A percentile compares a stretch with the other conserved stretches of the same genome.
Evolutionary conservation across 2,329 filamentous ascomycete species (phyloP).

Genomic region (Pseudophaeomoniella oleicola): DNA sequence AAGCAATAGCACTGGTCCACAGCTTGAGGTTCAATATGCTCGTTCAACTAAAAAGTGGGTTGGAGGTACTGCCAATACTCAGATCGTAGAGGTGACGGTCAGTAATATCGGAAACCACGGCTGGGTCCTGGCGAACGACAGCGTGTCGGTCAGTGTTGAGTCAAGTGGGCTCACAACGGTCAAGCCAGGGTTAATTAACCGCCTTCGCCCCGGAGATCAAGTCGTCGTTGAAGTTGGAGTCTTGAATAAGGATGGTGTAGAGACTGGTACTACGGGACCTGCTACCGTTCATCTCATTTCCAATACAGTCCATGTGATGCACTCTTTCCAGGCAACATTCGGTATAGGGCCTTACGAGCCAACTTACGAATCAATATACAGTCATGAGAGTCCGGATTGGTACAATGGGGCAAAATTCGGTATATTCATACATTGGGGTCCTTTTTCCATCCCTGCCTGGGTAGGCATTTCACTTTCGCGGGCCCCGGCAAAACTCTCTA

Average conservation of each 20-base stretch:
- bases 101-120: slow-evolving; percentile 20
- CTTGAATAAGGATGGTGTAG: slow-evolving; percentile 15
- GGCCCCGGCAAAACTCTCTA: too few species aligned
- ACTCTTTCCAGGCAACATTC: slow-evolving; percentile 21
- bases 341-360: slow-evolving; percentile 18
- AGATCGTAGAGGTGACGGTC: slow-evolving; percentile 22
- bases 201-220: slow-evolving; percentile 25
- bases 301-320: slow-evolving; percentile 11
- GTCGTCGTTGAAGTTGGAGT: slow-evolving; percentile 22
- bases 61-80: slow-evolving; percentile 22
- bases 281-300: slow-evolving; percentile 17
- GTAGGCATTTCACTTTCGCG: too few species aligned
- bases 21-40: slow-evolving; percentile 21
- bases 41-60: slow-evolving; percentile 27
- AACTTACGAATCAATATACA: slow-evolving; percentile 23
- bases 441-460: slow-evolving; percentile 42
- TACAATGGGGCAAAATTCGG: slow-evolving; percentile 42
- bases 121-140: slow-evolving; percentile 18
- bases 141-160: slow-evolving; percentile 19
- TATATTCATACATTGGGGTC: slow-evolving; percentile 48
- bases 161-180: slow-evolving; percentile 20
- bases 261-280: slow-evolving; percentile 14
- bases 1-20: slow-evolving; percentile 9
- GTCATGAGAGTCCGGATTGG: slow-evolving; percentile 36
- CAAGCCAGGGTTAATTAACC: slow-evolving; percentile 19